Conservation (phyloP, 495 filamentous ascomycete genomes). For the Astrothelium macrocarpum region DNA sequence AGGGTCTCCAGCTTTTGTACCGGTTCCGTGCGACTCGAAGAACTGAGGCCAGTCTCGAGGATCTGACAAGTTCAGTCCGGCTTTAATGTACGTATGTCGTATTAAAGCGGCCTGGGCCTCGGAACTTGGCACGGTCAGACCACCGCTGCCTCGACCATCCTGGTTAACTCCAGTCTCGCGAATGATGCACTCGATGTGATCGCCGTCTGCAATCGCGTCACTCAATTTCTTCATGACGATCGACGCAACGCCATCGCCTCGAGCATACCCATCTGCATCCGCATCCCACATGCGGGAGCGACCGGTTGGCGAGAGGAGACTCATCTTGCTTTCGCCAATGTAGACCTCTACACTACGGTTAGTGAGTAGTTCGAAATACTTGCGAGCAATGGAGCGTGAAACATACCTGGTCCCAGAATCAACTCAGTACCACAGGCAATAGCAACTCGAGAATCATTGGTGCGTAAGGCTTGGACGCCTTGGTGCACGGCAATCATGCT, state of each 20-base stretch:
- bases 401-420: too few relatives aligned
- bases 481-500: too few relatives aligned
- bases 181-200: slow-evolving; percentile 8
- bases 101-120: neutral
- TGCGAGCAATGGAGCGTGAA: too few relatives aligned
- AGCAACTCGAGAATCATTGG: too few relatives aligned
- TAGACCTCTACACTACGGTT: neutral
- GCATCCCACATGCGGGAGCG: slow-evolving; percentile 4
- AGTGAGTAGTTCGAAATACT: too few relatives aligned
- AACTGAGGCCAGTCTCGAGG: slow-evolving; percentile 7
- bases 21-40: slow-evolving; percentile 10
- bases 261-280: slow-evolving; percentile 28
- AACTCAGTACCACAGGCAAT: too few relatives aligned
- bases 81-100: neutral
- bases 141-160: neutral
- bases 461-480: too few relatives aligned
- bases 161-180: slow-evolving; percentile 6
- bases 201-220: slow-evolving; percentile 1
- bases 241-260: slow-evolving; percentile 31
- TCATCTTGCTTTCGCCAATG: slow-evolving; percentile 18
- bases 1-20: slow-evolving; percentile 8
- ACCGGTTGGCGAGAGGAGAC: slow-evolving; percentile 1
- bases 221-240: slow-evolving; percentile 24
- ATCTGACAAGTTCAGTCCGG: neutral
- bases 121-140: slow-evolving; percentile 5